These are phyloP conservation scores for Irpex rosettiformis DNA, from an alignment of 1,284 basidiomycete species.

Conservation along the genomic window DNA sequence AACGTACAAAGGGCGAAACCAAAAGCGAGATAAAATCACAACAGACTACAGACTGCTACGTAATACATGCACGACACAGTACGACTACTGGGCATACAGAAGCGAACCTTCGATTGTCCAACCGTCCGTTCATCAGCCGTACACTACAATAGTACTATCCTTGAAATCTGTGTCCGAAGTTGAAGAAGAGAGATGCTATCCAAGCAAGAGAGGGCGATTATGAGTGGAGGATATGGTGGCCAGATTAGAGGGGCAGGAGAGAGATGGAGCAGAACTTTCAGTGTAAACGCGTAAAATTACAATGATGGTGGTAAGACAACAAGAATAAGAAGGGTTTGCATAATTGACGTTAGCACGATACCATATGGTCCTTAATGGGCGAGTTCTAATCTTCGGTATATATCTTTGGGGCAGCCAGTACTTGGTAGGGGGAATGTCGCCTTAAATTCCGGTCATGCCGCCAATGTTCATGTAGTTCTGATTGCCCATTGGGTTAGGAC, in stretches of 20 bases:
- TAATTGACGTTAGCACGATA: conserved; percentile 11
- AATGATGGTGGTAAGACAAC: conserved; percentile 3
- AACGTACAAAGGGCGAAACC: neutral
- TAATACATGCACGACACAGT: conserved; percentile 25
- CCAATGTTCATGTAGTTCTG: conserved; percentile 58
- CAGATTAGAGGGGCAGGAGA: conserved; percentile 1
- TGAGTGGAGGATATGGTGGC: conserved; percentile 5
- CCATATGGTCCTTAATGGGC: conserved; percentile 6
- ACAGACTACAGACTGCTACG: conserved; percentile 26
- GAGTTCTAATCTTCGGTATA: conserved; percentile 5
- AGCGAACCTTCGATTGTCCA: conserved; percentile 58
- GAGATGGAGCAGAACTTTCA: conserved; percentile 10
- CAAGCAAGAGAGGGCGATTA: conserved; percentile 10
- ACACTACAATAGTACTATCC: conserved; percentile 7
- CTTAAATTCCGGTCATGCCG: conserved; percentile 34
- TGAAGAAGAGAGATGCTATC: conserved; percentile 7
- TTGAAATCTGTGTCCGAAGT: conserved; percentile 10
- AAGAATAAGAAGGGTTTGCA: conserved; percentile 6
- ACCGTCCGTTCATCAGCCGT: conserved; percentile 61
- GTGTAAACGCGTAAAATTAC: conserved; percentile 6
- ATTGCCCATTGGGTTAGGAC: conserved; percentile 51
- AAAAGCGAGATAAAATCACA: neutral
- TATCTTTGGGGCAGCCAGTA: neutral
- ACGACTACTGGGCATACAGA: conserved; percentile 37
- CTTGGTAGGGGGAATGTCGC: neutral